Evolutionary conservation across 495 filamentous ascomycete genomes (phyloP).

Genomic region (Daldinia caldariorum): DNA sequence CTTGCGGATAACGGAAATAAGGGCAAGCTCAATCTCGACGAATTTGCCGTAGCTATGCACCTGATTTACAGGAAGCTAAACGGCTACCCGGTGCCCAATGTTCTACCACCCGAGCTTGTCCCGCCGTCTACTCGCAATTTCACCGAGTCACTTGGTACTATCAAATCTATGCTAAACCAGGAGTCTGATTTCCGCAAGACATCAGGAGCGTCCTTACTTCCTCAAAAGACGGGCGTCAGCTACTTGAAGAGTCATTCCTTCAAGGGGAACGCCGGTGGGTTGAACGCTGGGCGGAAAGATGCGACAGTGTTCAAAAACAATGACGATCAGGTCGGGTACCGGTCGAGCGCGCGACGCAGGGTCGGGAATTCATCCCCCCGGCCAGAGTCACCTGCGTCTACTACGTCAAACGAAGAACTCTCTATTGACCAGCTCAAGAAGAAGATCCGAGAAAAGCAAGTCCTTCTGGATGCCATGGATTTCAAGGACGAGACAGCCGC

Average conservation of each 20-base stretch:
- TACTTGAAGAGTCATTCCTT: slow-evolving; percentile 98
- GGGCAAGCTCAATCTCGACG: slow-evolving; percentile 93
- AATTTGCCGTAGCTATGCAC: slow-evolving; percentile 99
- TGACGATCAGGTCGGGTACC: slow-evolving; percentile 88
- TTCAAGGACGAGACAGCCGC: slow-evolving; percentile 90
- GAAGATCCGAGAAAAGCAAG: slow-evolving; percentile 92
- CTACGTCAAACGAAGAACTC: slow-evolving; percentile 77
- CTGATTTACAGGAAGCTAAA: slow-evolving; percentile 97
- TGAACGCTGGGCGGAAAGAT: slow-evolving; percentile 76
- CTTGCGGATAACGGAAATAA: slow-evolving; percentile 92
- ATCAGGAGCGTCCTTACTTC: slow-evolving; percentile 84
- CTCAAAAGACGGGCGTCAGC: slow-evolving; percentile 96
- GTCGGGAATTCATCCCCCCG: slow-evolving; percentile 80
- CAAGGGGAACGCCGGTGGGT: slow-evolving; percentile 60
- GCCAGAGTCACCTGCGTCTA: slow-evolving; percentile 76
- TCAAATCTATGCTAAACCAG: slow-evolving; percentile 90
- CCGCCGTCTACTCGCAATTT: slow-evolving; percentile 96
- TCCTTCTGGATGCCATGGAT: slow-evolving; percentile 96
- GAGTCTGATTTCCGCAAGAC: slow-evolving; percentile 88
- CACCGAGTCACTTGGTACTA: slow-evolving; percentile 87
- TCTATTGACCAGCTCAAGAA: slow-evolving; percentile 89
- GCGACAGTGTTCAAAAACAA: slow-evolving; percentile 97
- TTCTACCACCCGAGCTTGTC: slow-evolving; percentile 90
- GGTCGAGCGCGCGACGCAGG: slow-evolving; percentile 90
- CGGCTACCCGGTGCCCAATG: slow-evolving; percentile 91